phyloP scores from a whole-genome alignment of 2,329 filamentous ascomycete species.

The Hymenoscyphus fraxineus region DNA sequence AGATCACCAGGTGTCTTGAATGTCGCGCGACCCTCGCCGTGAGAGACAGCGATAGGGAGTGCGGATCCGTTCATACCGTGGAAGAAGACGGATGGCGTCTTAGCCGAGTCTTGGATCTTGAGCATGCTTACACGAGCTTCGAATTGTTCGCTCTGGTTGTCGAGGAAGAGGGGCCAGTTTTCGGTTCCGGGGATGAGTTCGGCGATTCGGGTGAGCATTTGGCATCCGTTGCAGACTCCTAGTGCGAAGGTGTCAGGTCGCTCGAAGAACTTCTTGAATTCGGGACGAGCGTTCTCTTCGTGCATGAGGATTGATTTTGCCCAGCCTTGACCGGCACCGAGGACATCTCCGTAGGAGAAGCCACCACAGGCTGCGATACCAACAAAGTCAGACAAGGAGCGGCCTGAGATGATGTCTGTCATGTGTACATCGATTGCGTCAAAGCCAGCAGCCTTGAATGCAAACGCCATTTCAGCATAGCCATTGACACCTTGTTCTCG shows the following conservation, averaged over 20 bases:
- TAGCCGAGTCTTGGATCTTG: slow-evolving; percentile 62
- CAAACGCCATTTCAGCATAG: slow-evolving; percentile 96
- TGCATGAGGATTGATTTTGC: slow-evolving; percentile 89
- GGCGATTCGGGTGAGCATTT: slow-evolving; percentile 83
- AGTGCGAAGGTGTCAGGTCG: slow-evolving; percentile 86
- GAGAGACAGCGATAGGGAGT: slow-evolving; percentile 82
- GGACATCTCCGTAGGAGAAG: slow-evolving; percentile 84
- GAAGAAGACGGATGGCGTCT: slow-evolving; percentile 73
- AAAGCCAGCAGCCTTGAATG: slow-evolving; percentile 88
- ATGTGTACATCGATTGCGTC: slow-evolving; percentile 93
- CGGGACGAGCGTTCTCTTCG: slow-evolving; percentile 63
- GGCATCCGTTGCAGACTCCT: slow-evolving; percentile 96
- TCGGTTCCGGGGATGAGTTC: slow-evolving; percentile 80
- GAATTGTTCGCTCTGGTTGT: slow-evolving; percentile 84
- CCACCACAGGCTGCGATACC: slow-evolving; percentile 94
- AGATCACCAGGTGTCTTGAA: slow-evolving; percentile 56
- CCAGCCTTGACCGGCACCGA: slow-evolving; percentile 96
- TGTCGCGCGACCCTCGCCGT: slow-evolving; percentile 82
- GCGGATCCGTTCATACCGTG: slow-evolving; percentile 80
- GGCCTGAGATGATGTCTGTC: slow-evolving; percentile 81
- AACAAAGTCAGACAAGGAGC: slow-evolving; percentile 76
- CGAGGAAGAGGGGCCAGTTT: slow-evolving; percentile 81
- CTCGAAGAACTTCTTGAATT: slow-evolving; percentile 83
- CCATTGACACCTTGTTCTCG: slow-evolving; percentile 95
- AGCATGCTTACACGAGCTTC: slow-evolving; percentile 87